Percentiles rank a stretch among this genome's conserved stretches.
Evolutionary conservation across 139 green algal species (phyloP).

Genomic region (Deuterostichococcus epilithicus): DNA sequence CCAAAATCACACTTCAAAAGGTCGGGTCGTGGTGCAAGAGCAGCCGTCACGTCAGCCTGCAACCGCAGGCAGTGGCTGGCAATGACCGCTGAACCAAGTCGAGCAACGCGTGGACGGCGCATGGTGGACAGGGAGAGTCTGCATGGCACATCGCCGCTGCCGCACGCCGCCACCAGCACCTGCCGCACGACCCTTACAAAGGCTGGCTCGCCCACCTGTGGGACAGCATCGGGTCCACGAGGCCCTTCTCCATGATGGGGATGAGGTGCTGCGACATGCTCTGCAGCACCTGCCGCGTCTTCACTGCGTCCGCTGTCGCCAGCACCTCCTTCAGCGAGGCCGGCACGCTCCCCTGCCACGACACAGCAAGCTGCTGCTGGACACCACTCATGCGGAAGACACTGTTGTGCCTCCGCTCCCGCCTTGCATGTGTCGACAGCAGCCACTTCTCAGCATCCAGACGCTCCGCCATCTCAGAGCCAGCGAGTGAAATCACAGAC

Average conservation of each 20-base stretch:
- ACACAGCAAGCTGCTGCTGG: not conserved
- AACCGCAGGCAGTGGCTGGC: not conserved
- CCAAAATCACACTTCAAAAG: not conserved
- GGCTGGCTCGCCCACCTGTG: slow-evolving; percentile 54
- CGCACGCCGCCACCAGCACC: too few species aligned
- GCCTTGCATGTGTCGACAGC: too few species aligned
- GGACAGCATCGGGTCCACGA: slow-evolving; percentile 72
- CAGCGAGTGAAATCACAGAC: too few species aligned
- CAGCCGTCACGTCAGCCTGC: not conserved
- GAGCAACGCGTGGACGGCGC: not conserved
- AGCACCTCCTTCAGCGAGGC: slow-evolving; percentile 55
- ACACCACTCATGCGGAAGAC: too few species aligned
- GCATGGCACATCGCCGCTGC: not conserved
- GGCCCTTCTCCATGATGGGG: slow-evolving; percentile 84
- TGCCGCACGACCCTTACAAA: too few species aligned
- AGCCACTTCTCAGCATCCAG: too few species aligned
- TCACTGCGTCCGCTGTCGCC: slow-evolving; percentile 25
- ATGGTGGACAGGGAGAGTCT: not conserved
- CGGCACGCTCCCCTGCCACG: slow-evolving; percentile 20
- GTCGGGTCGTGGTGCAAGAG: too few species aligned
- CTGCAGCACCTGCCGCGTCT: slow-evolving; percentile 57
- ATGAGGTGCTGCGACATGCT: slow-evolving; percentile 46
- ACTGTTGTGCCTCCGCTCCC: too few species aligned
- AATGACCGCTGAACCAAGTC: too few species aligned
- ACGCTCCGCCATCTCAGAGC: too few species aligned